Conservation (phyloP, 108 stramenopile genomes). For the Skeletonema grethae region DNA sequence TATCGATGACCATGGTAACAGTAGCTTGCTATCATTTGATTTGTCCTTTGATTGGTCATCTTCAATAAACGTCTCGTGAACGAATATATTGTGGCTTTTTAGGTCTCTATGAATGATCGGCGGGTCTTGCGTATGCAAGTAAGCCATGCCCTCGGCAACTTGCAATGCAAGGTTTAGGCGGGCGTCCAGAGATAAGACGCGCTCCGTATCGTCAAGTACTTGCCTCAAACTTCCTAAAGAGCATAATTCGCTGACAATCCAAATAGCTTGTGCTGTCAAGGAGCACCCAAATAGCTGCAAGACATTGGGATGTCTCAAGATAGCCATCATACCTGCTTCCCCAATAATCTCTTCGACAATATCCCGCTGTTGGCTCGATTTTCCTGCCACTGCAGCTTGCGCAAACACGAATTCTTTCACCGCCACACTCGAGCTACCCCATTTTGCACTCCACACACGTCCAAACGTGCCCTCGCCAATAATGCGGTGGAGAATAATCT, state of each 20-base stretch:
- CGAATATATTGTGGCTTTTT: constrained; percentile 98
- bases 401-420: constrained; percentile 99
- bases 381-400: constrained; percentile 96
- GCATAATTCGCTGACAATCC: constrained; percentile 96
- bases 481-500: constrained; percentile 94
- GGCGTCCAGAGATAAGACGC: constrained; percentile 54
- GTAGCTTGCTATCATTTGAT: constrained; percentile 33
- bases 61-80: constrained; percentile 88
- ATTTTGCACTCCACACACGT: constrained; percentile 96
- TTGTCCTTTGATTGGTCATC: constrained; percentile 36
- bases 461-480: constrained; percentile 98
- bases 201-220: constrained; percentile 88
- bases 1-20: constrained; percentile 31
- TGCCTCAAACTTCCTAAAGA: constrained; percentile 90
- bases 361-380: constrained; percentile 91
- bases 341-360: constrained; percentile 98
- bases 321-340: constrained; percentile 98
- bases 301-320: constrained; percentile 94
- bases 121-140: constrained; percentile 91
- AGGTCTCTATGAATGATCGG: constrained; percentile 98
- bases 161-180: constrained; percentile 83
- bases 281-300: constrained; percentile 97
- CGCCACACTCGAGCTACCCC: constrained; percentile 93
- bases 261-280: constrained; percentile 94
- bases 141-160: constrained; percentile 96